Percentiles rank a stretch among this genome's conserved stretches.
These are phyloP conservation scores for Alnus glutinosa DNA, from an alignment of 306 rosid species.

Conservation along the genomic window DNA sequence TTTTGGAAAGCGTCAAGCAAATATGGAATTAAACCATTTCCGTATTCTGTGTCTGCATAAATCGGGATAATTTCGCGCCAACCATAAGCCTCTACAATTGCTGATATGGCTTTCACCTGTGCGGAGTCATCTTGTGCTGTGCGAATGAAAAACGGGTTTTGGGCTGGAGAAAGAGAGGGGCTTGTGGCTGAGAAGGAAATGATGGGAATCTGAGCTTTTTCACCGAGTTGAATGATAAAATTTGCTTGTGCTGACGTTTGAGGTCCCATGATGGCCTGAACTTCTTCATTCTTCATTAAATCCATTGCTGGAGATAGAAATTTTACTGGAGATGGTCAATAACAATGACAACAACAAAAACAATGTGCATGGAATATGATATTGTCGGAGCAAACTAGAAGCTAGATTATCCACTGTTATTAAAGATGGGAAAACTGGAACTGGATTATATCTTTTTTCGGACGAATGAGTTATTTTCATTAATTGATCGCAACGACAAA, in stretches of 20 bases:
- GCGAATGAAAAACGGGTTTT: conserved; percentile 32
- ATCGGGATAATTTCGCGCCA: conserved; percentile 41
- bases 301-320: conserved; percentile 17
- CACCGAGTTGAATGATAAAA: conserved; percentile 30
- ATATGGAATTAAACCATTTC: conserved; percentile 39
- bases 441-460: too few species aligned
- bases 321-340: neutral
- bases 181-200: conserved; percentile 41
- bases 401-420: too few species aligned
- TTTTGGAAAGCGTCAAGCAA: conserved; percentile 29
- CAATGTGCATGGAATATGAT: too few species aligned
- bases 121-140: conserved; percentile 29
- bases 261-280: conserved; percentile 42
- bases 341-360: neutral
- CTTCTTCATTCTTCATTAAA: conserved; percentile 31
- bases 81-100: conserved; percentile 29
- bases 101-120: conserved; percentile 31
- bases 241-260: conserved; percentile 36
- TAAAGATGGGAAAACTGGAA: too few species aligned
- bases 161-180: conserved; percentile 37
- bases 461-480: too few species aligned
- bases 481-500: too few species aligned
- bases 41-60: conserved; percentile 43
- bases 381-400: too few species aligned
- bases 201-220: conserved; percentile 27